These are phyloP conservation scores for Grosmannia huntii DNA, from an alignment of 2,329 filamentous ascomycete genomes.

Conservation along the genomic window DNA sequence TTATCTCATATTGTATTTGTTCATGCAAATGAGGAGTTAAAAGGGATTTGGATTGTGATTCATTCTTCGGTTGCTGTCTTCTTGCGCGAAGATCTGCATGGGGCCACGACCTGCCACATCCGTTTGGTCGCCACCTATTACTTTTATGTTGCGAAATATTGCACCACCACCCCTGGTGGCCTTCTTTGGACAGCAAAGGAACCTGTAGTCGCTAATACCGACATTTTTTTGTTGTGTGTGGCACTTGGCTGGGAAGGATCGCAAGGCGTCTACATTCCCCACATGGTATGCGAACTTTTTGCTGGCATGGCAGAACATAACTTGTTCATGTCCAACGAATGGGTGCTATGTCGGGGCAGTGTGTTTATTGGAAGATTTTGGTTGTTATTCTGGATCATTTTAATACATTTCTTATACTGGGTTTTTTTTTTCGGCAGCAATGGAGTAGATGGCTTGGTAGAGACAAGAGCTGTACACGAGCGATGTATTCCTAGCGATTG, in stretches of 20 bases:
- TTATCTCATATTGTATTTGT: conserved; percentile 1
- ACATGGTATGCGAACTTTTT: background rate
- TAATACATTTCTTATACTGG: background rate
- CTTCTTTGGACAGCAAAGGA: background rate
- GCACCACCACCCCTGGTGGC: background rate
- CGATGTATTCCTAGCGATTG: background rate
- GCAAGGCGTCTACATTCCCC: background rate
- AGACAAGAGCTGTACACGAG: background rate
- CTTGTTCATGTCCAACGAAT: background rate
- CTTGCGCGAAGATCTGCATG: background rate
- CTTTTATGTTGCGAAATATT: background rate
- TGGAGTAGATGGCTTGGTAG: background rate
- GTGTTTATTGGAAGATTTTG: background rate
- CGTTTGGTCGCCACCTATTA: background rate
- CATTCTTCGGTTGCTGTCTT: background rate
- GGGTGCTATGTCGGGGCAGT: background rate
- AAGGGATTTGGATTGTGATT: conserved; percentile 5
- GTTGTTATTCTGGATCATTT: background rate
- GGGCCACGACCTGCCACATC: background rate
- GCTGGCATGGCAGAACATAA: background rate
- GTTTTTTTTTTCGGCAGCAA: background rate
- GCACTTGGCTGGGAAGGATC: background rate
- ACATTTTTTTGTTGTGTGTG: too few relatives aligned
- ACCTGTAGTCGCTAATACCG: background rate
- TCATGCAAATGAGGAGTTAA: conserved; percentile 9